Base-by-base conservation (phyloP, 768 basidiomycete species). In the Termitomyces sp. region DNA sequence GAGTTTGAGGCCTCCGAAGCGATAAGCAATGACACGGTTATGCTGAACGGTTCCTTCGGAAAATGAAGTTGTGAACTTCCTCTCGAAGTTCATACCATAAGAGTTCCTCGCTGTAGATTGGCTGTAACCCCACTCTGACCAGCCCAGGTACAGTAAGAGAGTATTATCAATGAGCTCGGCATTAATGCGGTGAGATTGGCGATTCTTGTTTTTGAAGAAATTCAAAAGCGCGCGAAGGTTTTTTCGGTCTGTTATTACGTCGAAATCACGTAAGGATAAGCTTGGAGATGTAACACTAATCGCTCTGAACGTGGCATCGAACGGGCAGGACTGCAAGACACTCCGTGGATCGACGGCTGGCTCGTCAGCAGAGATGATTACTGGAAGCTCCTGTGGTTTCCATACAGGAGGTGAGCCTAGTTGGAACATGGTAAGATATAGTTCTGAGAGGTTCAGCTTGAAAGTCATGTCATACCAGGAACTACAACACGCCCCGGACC, bases 1-100 rank as follows among this genome's bases (percentile, higher is more conserved):
- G 64, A 71, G 62, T 46, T 66, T 69, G 27, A 72, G 61, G 24
- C 63, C 60, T 14, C 63, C 68, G 37, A 70, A 57, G 20, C 51
- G 27, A 54, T 64, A 66, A 13, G 57, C 42, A 37, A 66, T 55
- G 34, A 63, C 65, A 14, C 63, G 56, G 30, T 61, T 59, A 43
- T 66, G 63, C 32, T 64, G 61, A 14, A 58, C 53, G 20, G 54
- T 59, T 14, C 45, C 60, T 13, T 64, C 55, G 7, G 64, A 46
- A 39, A 58, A 57, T 5, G 55, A 45, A 9, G 49, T 39, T 16
- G 65, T 66, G 56, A 64, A 66, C 30, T 46, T 27, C 30, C 56
- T 53, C 44, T 66, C 64, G 27, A 64, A 63, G 36, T 58, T 64
- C 16, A 62, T 56, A 2, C 63, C 65, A 49, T 62, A 61, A 7